Evolutionary conservation across 2,329 filamentous ascomycete genomes (phyloP).

Genomic region (Acephala macrosclerotiorum): DNA sequence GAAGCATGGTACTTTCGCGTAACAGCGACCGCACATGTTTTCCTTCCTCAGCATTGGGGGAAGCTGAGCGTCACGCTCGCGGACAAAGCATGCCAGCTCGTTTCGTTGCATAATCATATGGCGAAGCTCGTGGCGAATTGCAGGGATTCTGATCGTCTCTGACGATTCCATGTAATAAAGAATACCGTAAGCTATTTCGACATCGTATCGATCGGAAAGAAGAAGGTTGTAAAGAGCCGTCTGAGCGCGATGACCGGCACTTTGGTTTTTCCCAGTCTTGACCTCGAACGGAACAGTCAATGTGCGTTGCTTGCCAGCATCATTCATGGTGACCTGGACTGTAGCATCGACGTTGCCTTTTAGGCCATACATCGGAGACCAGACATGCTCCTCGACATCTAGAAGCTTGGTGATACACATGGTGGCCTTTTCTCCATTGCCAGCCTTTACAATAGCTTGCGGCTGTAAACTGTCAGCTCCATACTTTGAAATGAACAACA

Average conservation of each 20-base stretch:
- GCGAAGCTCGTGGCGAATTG: constrained; percentile 84
- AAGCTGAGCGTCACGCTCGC: constrained; percentile 78
- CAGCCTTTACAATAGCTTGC: constrained; percentile 79
- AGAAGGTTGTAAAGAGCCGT: constrained; percentile 94
- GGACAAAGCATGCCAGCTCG: constrained; percentile 83
- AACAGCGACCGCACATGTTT: constrained; percentile 85
- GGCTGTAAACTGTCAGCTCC: constrained; percentile 49
- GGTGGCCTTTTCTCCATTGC: constrained; percentile 76
- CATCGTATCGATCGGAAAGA: constrained; percentile 92
- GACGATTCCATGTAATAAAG: constrained; percentile 96
- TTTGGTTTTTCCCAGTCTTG: constrained; percentile 90
- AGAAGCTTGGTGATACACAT: constrained; percentile 93
- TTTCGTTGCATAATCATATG: constrained; percentile 99
- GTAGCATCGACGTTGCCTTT: constrained; percentile 99
- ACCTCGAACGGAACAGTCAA: constrained; percentile 93
- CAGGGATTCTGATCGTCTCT: constrained; percentile 83
- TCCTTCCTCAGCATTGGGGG: constrained; percentile 87
- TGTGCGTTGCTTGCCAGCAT: constrained; percentile 69
- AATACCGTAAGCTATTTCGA: constrained; percentile 88
- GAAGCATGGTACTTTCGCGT: constrained; percentile 90
- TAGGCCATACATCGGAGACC: constrained; percentile 96
- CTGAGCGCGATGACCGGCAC: constrained; percentile 85
- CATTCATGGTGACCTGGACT: constrained; percentile 83
- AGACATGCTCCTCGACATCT: constrained; percentile 96
- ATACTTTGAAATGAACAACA: not conserved